Base-by-base conservation (phyloP, 352 stramenopile species). In the Pythium vanterpoolii region DNA sequence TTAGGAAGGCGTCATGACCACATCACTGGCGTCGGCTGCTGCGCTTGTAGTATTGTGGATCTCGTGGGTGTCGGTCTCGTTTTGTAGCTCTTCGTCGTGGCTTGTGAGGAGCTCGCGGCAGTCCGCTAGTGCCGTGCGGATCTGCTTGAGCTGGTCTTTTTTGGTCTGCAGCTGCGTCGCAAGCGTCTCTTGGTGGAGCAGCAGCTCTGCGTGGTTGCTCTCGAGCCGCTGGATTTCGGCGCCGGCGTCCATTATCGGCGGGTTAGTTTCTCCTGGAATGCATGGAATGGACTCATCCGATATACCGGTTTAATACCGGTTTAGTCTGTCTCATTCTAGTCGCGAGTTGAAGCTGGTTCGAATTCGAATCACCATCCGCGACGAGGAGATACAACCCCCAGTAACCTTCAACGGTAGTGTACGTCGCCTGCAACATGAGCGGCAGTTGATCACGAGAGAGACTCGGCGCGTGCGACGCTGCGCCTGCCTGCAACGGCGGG, bases 151-250 rank as follows among this genome's bases (percentile, higher is more conserved):
- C 56, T 85, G 72, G 27, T 72, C 61, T 10, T 53, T 69, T 56
- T 71, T 80, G 66, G 69, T 57, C 30, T 56, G 34, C 26, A 89
- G 64, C 52, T 87, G 71, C 40, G 64, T 59, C 49, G 73, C 57
- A 26, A 89, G 73, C 46, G 75, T 85, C 39, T 74, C 59, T 31
- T 86, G 66, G 47, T 89, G 79, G 55, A 83, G 62, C 45, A 76
- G 50, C 21, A 89, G 73, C 68, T 89, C 75, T 62, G 60, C 60
- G 60, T 87, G 72, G 57, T 87, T 87, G 31, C 73, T 69, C 63
- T 79, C 69, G 5, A 89, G 70, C 19, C 77, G 73, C 56, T 74
- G 56, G 24, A 85, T 70, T 62, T 89, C 79, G 14, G 55, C 70
- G 21, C 16, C 34, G 1, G 38, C 28, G 52, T 63, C 62, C 62